A percentile compares a stretch with the other conserved stretches of the same genome.
Conservation (phyloP, 164 flowering plant genomes). For the Magnolia kwangsiensis region DNA sequence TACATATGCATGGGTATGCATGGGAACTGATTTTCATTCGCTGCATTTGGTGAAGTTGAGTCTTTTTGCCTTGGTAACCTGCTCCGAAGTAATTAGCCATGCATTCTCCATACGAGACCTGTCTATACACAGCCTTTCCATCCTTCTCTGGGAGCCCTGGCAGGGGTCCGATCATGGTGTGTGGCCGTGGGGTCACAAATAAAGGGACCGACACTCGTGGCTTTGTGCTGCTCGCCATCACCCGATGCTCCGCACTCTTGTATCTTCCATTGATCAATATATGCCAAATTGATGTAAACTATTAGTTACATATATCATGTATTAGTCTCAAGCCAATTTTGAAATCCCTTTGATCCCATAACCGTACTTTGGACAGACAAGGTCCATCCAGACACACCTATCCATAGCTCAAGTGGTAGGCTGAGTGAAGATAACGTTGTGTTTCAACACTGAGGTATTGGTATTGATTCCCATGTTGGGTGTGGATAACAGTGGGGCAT, state of each 20-base stretch:
- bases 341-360: no score
- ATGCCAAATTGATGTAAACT: neutral
- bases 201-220: constrained; percentile 18
- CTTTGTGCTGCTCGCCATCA: constrained; percentile 11
- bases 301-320: no score
- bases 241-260: constrained; percentile 21
- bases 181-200: constrained; percentile 19
- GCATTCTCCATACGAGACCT: constrained; percentile 19
- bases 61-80: constrained; percentile 14
- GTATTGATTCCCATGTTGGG: no score
- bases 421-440: no score
- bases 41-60: constrained; percentile 11
- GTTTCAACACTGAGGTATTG: no score
- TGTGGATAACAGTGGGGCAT: no score
- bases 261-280: constrained; percentile 23
- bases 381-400: no score
- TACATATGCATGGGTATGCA: no score
- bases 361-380: no score
- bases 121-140: constrained; percentile 16
- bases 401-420: no score
- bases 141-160: constrained; percentile 14
- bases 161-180: constrained; percentile 18
- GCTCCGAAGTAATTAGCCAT: constrained; percentile 17
- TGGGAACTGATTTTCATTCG: no score
- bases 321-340: no score